These are phyloP conservation scores for Escovopsis sp. DNA, from an alignment of 2,329 filamentous ascomycete genomes.

Conservation along the genomic window DNA sequence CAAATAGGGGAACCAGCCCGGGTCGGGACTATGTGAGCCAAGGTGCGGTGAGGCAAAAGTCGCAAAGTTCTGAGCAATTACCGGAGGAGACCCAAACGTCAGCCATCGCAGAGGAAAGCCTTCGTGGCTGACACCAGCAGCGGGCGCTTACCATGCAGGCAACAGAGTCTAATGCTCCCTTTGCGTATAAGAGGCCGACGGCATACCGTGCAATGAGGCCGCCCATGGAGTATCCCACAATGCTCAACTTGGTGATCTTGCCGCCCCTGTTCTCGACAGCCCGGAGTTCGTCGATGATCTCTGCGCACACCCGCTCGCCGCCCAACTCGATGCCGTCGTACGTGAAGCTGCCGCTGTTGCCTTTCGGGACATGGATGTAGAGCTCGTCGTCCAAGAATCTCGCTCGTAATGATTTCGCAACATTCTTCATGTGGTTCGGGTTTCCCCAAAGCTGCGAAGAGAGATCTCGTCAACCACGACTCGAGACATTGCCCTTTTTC, in stretches of 20 bases:
- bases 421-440: slow-evolving; percentile 53
- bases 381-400: slow-evolving; percentile 47
- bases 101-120: too few relatives aligned
- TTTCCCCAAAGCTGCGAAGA: slow-evolving; percentile 56
- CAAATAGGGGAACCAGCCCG: slow-evolving; percentile 49
- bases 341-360: slow-evolving; percentile 58
- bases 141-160: slow-evolving; percentile 50
- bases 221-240: slow-evolving; percentile 81
- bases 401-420: slow-evolving; percentile 50
- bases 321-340: slow-evolving; percentile 56
- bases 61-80: slow-evolving; percentile 56
- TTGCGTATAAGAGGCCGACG: slow-evolving; percentile 67
- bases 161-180: slow-evolving; percentile 64
- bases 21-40: slow-evolving; percentile 56
- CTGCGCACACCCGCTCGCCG: slow-evolving; percentile 50
- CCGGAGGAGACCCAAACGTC: too few relatives aligned
- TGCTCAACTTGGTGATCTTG: slow-evolving; percentile 65
- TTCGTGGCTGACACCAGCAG: background rate
- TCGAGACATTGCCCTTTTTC: too few relatives aligned
- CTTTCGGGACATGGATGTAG: slow-evolving; percentile 56
- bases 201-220: slow-evolving; percentile 79
- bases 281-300: slow-evolving; percentile 51
- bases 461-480: slow-evolving; percentile 2
- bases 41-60: slow-evolving; percentile 81
- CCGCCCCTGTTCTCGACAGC: slow-evolving; percentile 46